Evolutionary conservation across 2,329 filamentous ascomycete species (phyloP), one percentile per base, ranked within the genome.

Genomic region (Cryphonectria radicalis): DNA sequence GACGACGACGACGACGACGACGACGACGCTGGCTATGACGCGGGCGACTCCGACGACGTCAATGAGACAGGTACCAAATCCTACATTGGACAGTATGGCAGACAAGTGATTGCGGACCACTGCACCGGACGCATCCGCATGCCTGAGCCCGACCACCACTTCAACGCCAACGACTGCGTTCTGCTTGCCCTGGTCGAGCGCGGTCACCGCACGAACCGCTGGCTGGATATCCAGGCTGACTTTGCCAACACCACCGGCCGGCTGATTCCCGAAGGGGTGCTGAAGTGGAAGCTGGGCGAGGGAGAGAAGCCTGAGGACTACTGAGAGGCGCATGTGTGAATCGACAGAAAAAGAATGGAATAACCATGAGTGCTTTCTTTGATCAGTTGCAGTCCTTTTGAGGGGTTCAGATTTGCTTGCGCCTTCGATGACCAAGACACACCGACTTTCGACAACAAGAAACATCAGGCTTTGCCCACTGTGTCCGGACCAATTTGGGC

Each of bases 191-290:
- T 79, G 8, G 74, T 82, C 1, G 79, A 81, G 40, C 79, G 77
- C 71, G 77, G 78, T 67, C 77, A 79, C 53, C 77, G 79, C 63
- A 75, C 73, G 28, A 76, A 76, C 40, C 78, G 77, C 35, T 84
- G 81, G 81, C 76, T 84, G 0, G 80, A 84, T 72, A 80, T 84
- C 76, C 83, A 85, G 72, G 81, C 82, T 42, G 81, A 80, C 65
- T 84, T 85, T 68, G 81, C 78, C 75, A 84, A 84, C 70, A 80
- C 76, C 62, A 84, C 83, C 0, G 83, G 83, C 4, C 77, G 80
- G 8, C 79, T 83, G 78, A 76, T 84, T 0, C 79, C 82, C 1
- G 74, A 82, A 10, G 78, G 80, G 46, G 74, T 80, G n/a, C 78
- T 85, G 63, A 78, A 79, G 57, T 75, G 74, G 32, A 81, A 78